A percentile compares a stretch with the other conserved stretches of the same genome.
Conservation (phyloP, 495 filamentous ascomycete species). For the Aspergillus diversus region DNA sequence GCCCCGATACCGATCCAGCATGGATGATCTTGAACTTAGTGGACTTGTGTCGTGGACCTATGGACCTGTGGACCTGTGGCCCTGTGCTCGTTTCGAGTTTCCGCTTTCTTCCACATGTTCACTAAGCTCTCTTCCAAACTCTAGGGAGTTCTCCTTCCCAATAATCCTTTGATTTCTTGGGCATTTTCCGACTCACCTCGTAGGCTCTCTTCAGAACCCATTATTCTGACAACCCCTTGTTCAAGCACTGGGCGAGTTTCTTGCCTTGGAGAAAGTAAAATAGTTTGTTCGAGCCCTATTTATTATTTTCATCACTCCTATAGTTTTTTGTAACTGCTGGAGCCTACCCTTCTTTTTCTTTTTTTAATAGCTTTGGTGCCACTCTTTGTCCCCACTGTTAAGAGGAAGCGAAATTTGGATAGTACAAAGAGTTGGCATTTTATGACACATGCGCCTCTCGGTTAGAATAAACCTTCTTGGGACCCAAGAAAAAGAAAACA, state of each 20-base stretch:
- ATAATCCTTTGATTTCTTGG: background rate
- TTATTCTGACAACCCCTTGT: too few relatives aligned
- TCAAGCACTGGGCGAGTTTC: background rate
- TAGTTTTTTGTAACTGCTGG: background rate
- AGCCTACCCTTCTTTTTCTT: background rate
- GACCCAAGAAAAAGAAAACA: constrained; percentile 5
- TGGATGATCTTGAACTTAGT: constrained; percentile 10
- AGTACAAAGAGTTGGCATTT: background rate
- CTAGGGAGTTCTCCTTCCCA: background rate
- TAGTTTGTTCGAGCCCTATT: background rate
- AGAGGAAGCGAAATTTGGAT: background rate
- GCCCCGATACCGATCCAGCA: constrained; percentile 4
- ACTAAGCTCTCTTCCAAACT: background rate
- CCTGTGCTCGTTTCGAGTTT: background rate
- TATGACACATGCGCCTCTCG: background rate
- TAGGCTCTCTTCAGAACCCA: too few relatives aligned
- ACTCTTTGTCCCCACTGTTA: background rate
- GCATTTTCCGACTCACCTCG: background rate
- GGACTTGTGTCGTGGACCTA: background rate
- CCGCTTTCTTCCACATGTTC: constrained; percentile 14
- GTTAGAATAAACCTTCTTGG: background rate
- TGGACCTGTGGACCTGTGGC: too few relatives aligned
- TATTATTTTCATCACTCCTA: background rate
- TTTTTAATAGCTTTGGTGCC: background rate
- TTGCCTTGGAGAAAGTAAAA: background rate